Percentiles rank a stretch among this genome's conserved stretches.
phyloP scores from a whole-genome alignment of 2,329 filamentous ascomycete species.

The Aspergillus spinulosporus region DNA sequence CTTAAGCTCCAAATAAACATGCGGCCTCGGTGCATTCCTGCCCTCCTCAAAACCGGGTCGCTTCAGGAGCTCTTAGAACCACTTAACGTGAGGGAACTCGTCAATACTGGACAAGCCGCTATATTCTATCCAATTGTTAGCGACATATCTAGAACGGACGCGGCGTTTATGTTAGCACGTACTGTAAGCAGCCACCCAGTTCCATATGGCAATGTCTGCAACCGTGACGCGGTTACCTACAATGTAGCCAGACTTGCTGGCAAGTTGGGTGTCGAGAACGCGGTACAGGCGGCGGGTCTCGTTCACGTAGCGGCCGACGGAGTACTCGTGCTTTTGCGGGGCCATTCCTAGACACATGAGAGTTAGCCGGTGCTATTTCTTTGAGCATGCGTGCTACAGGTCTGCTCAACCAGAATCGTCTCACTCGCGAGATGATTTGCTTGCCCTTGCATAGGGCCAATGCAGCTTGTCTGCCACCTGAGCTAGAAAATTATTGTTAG shows the following conservation, averaged over 20 bases:
- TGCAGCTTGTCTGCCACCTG: not conserved
- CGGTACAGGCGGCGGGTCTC: conserved; percentile 5
- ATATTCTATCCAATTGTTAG: not conserved
- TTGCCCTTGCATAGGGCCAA: conserved; percentile 8
- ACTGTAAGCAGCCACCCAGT: conserved; percentile 5
- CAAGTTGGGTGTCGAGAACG: not conserved
- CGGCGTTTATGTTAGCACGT: not conserved
- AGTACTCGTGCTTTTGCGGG: conserved; percentile 1
- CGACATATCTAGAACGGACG: not conserved
- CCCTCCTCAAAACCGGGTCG: not conserved
- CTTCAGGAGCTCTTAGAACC: not conserved
- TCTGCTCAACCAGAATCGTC: not conserved
- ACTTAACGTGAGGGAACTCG: conserved; percentile 1
- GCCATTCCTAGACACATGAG: not conserved
- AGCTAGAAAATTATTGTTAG: not conserved
- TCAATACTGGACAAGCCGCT: conserved; percentile 2
- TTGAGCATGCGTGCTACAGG: too few relatives aligned
- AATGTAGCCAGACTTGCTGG: not conserved
- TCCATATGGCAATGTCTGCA: conserved; percentile 7
- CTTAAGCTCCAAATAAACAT: not conserved
- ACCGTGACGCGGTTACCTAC: conserved; percentile 6
- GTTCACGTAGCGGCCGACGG: conserved; percentile 1
- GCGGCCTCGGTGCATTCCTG: not conserved
- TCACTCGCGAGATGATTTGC: conserved; percentile 8
- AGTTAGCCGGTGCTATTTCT: too few relatives aligned